These are phyloP conservation scores for Fusarium sp. DNA, from an alignment of 2,329 filamentous ascomycete genomes.

Conservation along the genomic window DNA sequence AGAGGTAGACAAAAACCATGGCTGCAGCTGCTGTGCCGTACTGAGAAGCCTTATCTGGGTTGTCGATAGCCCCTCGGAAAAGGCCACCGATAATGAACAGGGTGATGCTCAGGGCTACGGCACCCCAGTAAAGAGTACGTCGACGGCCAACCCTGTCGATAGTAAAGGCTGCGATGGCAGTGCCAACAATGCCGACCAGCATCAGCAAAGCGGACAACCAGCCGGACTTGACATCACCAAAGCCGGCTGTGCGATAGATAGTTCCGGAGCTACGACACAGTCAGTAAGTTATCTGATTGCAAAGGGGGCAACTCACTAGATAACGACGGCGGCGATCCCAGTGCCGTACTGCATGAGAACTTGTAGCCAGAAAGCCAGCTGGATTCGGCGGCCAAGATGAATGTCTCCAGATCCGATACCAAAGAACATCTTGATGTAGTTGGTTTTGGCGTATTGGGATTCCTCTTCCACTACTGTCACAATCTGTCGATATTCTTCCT, in stretches of 20 bases:
- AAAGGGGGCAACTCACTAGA: slow-evolving; percentile 8
- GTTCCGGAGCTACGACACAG: slow-evolving; percentile 5
- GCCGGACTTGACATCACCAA: slow-evolving; percentile 14
- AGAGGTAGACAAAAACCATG: slow-evolving; percentile 52
- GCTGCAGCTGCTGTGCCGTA: slow-evolving; percentile 53
- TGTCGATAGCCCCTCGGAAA: slow-evolving; percentile 34
- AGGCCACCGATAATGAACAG: slow-evolving; percentile 52
- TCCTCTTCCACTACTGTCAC: slow-evolving; percentile 56
- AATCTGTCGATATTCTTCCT: slow-evolving; percentile 56
- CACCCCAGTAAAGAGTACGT: slow-evolving; percentile 55
- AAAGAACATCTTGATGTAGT: slow-evolving; percentile 59
- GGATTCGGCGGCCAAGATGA: slow-evolving; percentile 58
- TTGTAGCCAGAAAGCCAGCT: slow-evolving; percentile 59
- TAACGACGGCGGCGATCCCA: slow-evolving; percentile 31
- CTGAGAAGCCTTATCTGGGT: slow-evolving; percentile 33
- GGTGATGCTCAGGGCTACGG: slow-evolving; percentile 50
- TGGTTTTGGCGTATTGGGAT: slow-evolving; percentile 55
- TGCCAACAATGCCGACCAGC: slow-evolving; percentile 65
- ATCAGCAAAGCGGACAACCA: slow-evolving; percentile 65
- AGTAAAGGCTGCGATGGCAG: slow-evolving; percentile 63
- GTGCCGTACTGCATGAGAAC: slow-evolving; percentile 54
- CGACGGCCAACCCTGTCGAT: slow-evolving; percentile 57
- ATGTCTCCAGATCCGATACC: slow-evolving; percentile 54
- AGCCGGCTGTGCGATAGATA: slow-evolving; percentile 19
- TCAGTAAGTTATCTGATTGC: not conserved